Conservation (phyloP, 306 rosid species). For the Quercus mongolica region DNA sequence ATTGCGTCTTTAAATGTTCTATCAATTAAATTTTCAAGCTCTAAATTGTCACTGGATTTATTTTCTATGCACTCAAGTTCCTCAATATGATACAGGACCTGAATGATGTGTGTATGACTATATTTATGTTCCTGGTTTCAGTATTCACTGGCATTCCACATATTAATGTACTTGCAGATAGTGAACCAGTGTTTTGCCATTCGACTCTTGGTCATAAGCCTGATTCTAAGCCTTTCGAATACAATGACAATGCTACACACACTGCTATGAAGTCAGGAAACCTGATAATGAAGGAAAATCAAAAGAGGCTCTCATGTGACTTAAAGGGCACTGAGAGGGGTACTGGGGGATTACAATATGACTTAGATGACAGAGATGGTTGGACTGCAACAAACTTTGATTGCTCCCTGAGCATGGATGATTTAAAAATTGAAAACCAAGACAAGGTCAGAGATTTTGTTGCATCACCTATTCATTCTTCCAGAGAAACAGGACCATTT, state of each 20-base stretch:
- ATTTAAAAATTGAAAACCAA: conserved; percentile 22
- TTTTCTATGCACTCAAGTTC: background rate
- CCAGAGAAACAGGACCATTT: conserved; percentile 28
- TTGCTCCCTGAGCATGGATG: conserved; percentile 9
- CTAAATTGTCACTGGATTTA: background rate
- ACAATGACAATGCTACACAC: conserved; percentile 31
- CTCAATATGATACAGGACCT: background rate
- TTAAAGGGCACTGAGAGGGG: conserved; percentile 31
- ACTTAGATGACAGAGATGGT: conserved; percentile 21
- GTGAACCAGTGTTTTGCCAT: conserved; percentile 49
- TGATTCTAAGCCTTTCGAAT: conserved; percentile 44
- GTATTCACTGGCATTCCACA: conserved; percentile 14
- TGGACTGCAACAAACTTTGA: conserved; percentile 25
- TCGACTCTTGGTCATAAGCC: conserved; percentile 36
- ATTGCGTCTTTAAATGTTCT: background rate
- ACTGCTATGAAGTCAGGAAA: conserved; percentile 33
- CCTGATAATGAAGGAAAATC: conserved; percentile 38
- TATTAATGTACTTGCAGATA: conserved; percentile 51
- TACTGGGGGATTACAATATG: conserved; percentile 16
- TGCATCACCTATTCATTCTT: conserved; percentile 37
- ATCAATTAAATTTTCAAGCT: background rate
- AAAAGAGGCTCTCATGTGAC: conserved; percentile 21
- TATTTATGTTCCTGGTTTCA: background rate
- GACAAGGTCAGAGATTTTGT: conserved; percentile 13
- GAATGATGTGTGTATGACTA: background rate